These are phyloP conservation scores for Vararia minispora DNA, from an alignment of 768 basidiomycete genomes.

Conservation along the genomic window DNA sequence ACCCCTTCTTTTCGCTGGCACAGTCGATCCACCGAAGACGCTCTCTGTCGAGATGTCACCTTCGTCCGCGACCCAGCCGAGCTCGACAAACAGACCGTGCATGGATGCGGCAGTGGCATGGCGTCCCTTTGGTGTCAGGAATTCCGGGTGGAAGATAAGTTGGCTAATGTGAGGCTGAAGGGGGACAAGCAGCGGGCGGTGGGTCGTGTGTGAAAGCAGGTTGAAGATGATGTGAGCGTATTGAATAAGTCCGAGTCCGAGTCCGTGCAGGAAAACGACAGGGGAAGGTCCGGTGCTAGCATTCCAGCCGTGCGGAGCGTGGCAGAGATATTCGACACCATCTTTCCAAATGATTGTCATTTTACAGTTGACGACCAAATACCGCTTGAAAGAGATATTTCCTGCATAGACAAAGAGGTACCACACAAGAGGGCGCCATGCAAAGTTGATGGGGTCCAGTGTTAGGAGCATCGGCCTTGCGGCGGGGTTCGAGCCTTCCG, in stretches of 20 bases:
- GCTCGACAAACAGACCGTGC: conserved; percentile 40
- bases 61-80: conserved; percentile 48
- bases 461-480: conserved; percentile 57
- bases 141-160: conserved; percentile 66
- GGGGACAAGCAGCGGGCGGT: conserved; percentile 66
- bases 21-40: conserved; percentile 12
- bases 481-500: conserved; percentile 44
- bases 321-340: conserved; percentile 74
- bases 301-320: conserved; percentile 60
- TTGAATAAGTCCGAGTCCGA: conserved; percentile 74
- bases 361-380: conserved; percentile 30
- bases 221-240: conserved; percentile 52
- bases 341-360: conserved; percentile 38
- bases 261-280: conserved; percentile 77
- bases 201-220: conserved; percentile 42
- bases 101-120: conserved; percentile 47
- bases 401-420: conserved; percentile 40
- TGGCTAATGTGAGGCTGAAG: conserved; percentile 85
- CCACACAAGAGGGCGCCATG: conserved; percentile 56
- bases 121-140: conserved; percentile 60
- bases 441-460: conserved; percentile 63
- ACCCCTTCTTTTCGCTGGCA: conserved; percentile 30
- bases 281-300: conserved; percentile 47
- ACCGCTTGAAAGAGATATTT: conserved; percentile 37
- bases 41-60: conserved; percentile 14